Conservation (phyloP, 1,284 basidiomycete genomes). For the Rhodotorula sp. region DNA sequence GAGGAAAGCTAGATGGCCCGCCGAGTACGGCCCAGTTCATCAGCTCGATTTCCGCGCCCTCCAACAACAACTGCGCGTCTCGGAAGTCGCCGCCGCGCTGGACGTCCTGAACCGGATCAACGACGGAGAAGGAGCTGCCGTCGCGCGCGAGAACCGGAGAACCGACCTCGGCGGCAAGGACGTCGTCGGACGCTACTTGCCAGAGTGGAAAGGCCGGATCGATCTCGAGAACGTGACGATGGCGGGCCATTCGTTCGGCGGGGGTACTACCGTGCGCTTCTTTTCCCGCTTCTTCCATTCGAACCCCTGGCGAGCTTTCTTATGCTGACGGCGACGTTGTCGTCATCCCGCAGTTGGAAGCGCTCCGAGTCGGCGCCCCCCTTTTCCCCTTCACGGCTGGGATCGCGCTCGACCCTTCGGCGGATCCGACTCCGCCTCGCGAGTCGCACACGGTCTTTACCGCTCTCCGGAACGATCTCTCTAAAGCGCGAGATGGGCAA, state of each 20-base stretch:
- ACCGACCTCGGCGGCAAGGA: conserved; percentile 5
- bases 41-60: conserved; percentile 47
- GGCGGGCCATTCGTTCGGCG: conserved; percentile 48
- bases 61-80: conserved; percentile 54
- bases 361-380: conserved; percentile 12
- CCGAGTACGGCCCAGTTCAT: conserved; percentile 45
- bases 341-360: conserved; percentile 27
- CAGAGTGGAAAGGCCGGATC: conserved; percentile 44
- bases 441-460: background rate
- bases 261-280: conserved; percentile 32
- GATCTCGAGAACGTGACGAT: conserved; percentile 35
- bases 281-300: fast-evolving
- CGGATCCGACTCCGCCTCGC: conserved; percentile 33
- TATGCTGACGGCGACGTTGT: background rate
- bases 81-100: conserved; percentile 52
- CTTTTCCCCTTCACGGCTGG: conserved; percentile 30
- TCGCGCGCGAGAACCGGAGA: conserved; percentile 37
- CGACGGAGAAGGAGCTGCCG: conserved; percentile 41
- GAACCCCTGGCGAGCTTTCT: background rate
- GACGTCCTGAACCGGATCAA: conserved; percentile 47
- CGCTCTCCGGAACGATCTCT: background rate
- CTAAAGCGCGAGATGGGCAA: background rate
- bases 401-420: conserved; percentile 40
- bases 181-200: conserved; percentile 29
- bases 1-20: conserved; percentile 30